Evolutionary conservation across 495 filamentous ascomycete species (phyloP), one percentile per base, ranked within the genome.

Genomic region (Penicillium lagena): DNA sequence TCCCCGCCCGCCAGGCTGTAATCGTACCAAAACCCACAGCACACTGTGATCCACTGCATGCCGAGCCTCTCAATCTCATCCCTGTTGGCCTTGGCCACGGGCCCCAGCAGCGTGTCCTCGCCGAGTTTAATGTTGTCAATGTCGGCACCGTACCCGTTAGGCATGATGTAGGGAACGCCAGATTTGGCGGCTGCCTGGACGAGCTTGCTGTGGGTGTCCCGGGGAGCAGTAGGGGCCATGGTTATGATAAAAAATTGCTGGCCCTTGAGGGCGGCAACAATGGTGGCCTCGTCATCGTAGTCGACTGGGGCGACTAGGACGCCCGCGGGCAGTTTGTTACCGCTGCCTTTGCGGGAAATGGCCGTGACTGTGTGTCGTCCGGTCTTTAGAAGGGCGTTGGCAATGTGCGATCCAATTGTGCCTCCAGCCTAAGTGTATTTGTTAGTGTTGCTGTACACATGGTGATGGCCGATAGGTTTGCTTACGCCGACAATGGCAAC

Each of bases 211-310:
- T 83, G 73, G 12, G 63, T 66, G 7, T 73, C 68, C 1, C 50
- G 58, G 2, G 73, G 64, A 0, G 75, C 76, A 1, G 37, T 64
- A 12, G 62, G 60, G 29, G 52, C 37, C 54, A 86, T 55, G 9
- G 79, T 82, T 47, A 85, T 84, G 62, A 86, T 66, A 9, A 87
- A 62, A 33, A 70, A 73, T 39, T 82, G 72, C 45, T 81, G 74
- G 59, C 64, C 73, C 49, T 64, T 58, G 11, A 81, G 69, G 8
- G 74, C 76, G 1, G 50, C 47, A 8, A 77, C 61, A 45, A 82
- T 50, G 29, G 71, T 60, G 28, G 54, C 43, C 17, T 63, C 65
- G 40, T 78, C 56, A 42, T 68, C 52, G 54, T 81, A 81, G 60
- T 80, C 52, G 42, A 79, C 62, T 32, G 55, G 47, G 38, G 59